Evolutionary conservation across 1,139 yeast genomes (phyloP).

Genomic region (Candida neerlandica): DNA sequence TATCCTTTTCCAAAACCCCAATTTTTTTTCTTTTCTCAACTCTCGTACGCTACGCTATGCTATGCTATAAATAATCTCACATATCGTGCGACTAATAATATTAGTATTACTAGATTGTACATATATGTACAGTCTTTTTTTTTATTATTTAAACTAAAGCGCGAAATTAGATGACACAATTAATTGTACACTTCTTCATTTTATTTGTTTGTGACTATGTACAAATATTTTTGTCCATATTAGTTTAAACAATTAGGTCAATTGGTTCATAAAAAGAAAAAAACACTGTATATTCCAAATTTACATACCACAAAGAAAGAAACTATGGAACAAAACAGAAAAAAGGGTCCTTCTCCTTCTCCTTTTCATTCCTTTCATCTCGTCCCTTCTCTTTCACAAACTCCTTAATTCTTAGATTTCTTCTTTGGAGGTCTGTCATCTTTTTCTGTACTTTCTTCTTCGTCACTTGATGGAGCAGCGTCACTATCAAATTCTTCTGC

Average conservation of each 20-base stretch:
- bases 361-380: background rate
- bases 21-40: background rate
- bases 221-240: too few relatives aligned
- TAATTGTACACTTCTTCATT: too few relatives aligned
- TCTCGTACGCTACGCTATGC: background rate
- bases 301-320: background rate
- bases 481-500: constrained; percentile 80
- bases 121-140: too few relatives aligned
- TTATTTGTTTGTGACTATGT: too few relatives aligned
- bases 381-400: background rate
- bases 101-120: background rate
- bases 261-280: too few relatives aligned
- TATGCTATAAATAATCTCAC: background rate
- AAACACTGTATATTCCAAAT: too few relatives aligned
- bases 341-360: background rate
- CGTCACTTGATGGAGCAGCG: constrained; percentile 27
- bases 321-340: background rate
- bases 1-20: background rate
- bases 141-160: too few relatives aligned
- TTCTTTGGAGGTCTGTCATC: constrained; percentile 49
- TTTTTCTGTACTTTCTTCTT: constrained; percentile 27
- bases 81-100: background rate
- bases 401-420: constrained; percentile 37
- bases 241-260: too few relatives aligned
- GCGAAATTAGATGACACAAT: too few relatives aligned